phyloP scores from a whole-genome alignment of 1,139 yeast genomes.

The Scheffersomyces illinoinensis region DNA sequence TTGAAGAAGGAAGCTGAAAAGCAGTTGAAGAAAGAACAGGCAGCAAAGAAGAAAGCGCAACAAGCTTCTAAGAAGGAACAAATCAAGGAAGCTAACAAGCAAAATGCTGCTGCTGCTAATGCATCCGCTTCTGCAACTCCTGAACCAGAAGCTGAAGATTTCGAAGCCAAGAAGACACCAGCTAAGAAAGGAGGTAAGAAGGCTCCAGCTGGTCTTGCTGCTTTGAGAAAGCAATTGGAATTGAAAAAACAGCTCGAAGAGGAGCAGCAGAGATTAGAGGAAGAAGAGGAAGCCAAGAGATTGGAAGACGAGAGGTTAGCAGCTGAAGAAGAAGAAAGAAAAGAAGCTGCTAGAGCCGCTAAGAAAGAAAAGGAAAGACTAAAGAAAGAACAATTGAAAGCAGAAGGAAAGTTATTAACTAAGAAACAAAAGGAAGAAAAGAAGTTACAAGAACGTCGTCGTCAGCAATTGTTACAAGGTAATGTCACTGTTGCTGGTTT shows the following conservation, averaged over 20 bases:
- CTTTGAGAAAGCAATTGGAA: constrained; percentile 81
- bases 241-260: constrained; percentile 82
- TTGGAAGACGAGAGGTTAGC: constrained; percentile 62
- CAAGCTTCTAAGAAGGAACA: constrained; percentile 65
- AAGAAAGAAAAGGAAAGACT: constrained; percentile 84
- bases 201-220: constrained; percentile 79
- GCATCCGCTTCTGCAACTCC: constrained; percentile 32
- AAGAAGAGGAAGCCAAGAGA: constrained; percentile 65
- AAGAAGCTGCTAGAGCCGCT: constrained; percentile 70
- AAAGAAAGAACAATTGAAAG: constrained; percentile 77
- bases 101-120: constrained; percentile 51
- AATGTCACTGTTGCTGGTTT: constrained; percentile 78
- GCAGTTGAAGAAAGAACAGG: constrained; percentile 87
- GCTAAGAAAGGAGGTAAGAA: constrained; percentile 64
- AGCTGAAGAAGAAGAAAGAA: constrained; percentile 63
- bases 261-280: constrained; percentile 62
- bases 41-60: constrained; percentile 75
- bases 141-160: constrained; percentile 27
- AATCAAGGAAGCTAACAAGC: constrained; percentile 63
- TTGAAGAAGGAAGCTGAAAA: constrained; percentile 98
- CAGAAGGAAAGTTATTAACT: constrained; percentile 88
- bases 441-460: constrained; percentile 83
- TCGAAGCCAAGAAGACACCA: constrained; percentile 22
- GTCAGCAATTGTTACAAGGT: constrained; percentile 79
- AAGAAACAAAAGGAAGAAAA: constrained; percentile 95